Base-by-base conservation (phyloP, 2,329 filamentous ascomycete genomes). In the Zymoseptoria brevis region DNA sequence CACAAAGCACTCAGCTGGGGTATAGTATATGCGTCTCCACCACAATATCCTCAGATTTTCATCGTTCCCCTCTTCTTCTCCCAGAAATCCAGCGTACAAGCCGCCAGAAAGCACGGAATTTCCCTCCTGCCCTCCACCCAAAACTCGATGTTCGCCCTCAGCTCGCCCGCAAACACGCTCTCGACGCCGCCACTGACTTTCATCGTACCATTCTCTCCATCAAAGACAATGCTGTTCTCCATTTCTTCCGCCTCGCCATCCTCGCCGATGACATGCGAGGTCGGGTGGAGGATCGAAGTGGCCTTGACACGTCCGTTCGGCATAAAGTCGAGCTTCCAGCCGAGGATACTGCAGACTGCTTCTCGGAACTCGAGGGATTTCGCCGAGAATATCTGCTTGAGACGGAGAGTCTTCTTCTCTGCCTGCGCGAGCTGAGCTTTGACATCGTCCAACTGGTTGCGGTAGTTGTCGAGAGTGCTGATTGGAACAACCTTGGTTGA, bases 281-380 rank as follows among this genome's bases (percentile, higher is more conserved):
- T 60, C 0, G 91, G 87, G 71, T 88, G 89, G 71, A 93, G 95
- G 65, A 93, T 88, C 60, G 83, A 88, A 57, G 93, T 95, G 21
- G 96, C 90, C 30, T 90, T 87, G 75, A 96, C 95, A 69, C 96
- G 93, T 50, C 94, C 94, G 73, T 96, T 96, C n/a, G 92, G 91
- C 72, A 96, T 87, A 73, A 99, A 97, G 30, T 94, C 91, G 11
- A 97, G 85, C 56, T 93, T 93, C 88, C 92, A 99, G 0, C 94
- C 94, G 0, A 99, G 81, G 0, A 96, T 87, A 19, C 87, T 90
- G 63, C 92, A 92, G 60, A 99, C 92, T 30, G 92, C 90, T 75
- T 97, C 91, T 54, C 95, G 90, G 77, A 99, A 97, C 76, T 99
- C 94, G 68, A 88, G 85, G 1, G 89, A 91, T 74, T 97, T 99